These are phyloP conservation scores for Leishmania lainsoni DNA, from an alignment of 208 protist species.

Conservation along the genomic window DNA sequence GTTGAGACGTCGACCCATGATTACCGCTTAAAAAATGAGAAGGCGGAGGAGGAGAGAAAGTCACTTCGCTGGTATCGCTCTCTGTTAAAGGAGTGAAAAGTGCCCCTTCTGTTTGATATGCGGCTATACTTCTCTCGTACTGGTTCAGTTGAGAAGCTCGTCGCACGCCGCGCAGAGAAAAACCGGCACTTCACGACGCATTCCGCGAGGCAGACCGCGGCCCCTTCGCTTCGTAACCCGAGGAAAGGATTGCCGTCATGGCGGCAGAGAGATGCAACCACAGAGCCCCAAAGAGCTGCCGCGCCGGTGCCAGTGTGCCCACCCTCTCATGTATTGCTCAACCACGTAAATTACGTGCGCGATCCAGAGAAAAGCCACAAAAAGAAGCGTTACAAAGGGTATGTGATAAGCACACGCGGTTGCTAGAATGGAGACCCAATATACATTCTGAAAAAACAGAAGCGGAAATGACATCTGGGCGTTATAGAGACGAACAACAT, in stretches of 20 bases:
- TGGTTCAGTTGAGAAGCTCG: not conserved
- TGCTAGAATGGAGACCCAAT: conserved; percentile 49
- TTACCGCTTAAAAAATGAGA: not conserved
- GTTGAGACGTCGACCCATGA: not conserved
- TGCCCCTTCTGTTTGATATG: not conserved
- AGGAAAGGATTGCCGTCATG: conserved; percentile 30
- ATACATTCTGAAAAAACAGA: conserved; percentile 61
- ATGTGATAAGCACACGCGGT: conserved; percentile 60
- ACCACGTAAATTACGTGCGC: conserved; percentile 41
- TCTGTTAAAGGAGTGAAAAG: not conserved
- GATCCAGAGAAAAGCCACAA: conserved; percentile 38
- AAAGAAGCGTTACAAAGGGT: conserved; percentile 59
- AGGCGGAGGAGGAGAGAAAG: not conserved
- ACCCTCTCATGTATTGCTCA: conserved; percentile 45
- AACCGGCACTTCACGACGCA: not conserved
- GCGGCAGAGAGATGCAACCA: conserved; percentile 15
- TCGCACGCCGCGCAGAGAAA: not conserved
- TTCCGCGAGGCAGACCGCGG: not conserved
- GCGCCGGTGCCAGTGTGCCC: conserved; percentile 34
- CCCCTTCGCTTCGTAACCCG: not conserved
- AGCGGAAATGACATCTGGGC: conserved; percentile 52
- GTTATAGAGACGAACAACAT: conserved; percentile 58
- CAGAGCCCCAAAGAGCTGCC: conserved; percentile 13
- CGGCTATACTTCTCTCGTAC: conserved; percentile 18
- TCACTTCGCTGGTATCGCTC: conserved; percentile 15